These are phyloP conservation scores for Epichloe elymi DNA, from an alignment of 2,329 filamentous ascomycete genomes.

Conservation along the genomic window DNA sequence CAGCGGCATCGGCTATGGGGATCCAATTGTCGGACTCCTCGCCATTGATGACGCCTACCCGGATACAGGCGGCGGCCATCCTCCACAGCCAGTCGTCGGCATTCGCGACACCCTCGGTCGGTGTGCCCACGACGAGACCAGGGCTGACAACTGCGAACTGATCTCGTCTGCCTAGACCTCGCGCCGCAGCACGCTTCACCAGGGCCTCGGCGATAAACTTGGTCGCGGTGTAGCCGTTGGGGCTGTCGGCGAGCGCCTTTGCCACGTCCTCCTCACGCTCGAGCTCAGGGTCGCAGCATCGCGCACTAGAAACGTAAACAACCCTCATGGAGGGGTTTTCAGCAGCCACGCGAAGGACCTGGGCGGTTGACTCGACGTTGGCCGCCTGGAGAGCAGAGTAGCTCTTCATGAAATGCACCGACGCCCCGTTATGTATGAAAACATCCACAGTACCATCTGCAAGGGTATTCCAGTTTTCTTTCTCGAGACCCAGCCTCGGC, in stretches of 20 bases:
- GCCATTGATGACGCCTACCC: slow-evolving; percentile 7
- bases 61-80: slow-evolving; percentile 7
- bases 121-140: slow-evolving; percentile 11
- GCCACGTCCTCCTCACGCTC: slow-evolving; percentile 3
- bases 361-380: slow-evolving; percentile 4
- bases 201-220: slow-evolving; percentile 11
- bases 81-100: slow-evolving; percentile 12
- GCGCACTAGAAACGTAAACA: slow-evolving; percentile 1
- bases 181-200: slow-evolving; percentile 8
- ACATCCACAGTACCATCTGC: neutral
- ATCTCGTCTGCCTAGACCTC: slow-evolving; percentile 1
- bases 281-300: neutral
- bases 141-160: neutral
- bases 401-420: slow-evolving; percentile 4
- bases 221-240: slow-evolving; percentile 9
- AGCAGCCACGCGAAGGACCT: slow-evolving; percentile 1
- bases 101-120: slow-evolving; percentile 11
- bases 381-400: slow-evolving; percentile 3
- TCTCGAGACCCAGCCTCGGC: neutral
- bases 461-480: neutral
- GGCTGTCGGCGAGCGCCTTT: neutral
- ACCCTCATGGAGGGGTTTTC: neutral
- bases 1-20: slow-evolving; percentile 5
- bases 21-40: slow-evolving; percentile 2
- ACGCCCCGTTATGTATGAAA: slow-evolving; percentile 6